Evolutionary conservation across 495 filamentous ascomycete species (phyloP), one percentile per base, ranked within the genome.

Genomic region (Aspergillus mulundensis): DNA sequence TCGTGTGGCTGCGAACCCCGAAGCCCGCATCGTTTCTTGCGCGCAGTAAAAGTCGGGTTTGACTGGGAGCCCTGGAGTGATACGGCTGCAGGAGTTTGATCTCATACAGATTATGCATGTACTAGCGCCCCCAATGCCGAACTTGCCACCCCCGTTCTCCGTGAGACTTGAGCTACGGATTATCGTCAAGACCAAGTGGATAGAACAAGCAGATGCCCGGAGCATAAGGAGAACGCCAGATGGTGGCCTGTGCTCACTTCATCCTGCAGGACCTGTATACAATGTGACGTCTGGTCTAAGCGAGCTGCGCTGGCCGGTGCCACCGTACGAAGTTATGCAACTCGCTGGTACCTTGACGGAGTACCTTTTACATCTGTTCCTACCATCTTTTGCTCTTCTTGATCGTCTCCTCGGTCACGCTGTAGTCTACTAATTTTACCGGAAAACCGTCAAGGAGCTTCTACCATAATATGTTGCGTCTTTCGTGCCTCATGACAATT

Each of bases 401-500:
- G n/a, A n/a, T n/a, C n/a, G n/a, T n/a, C n/a, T n/a, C n/a, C n/a
- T n/a, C n/a, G n/a, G n/a, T n/a, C n/a, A n/a, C n/a, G n/a, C n/a
- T n/a, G n/a, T n/a, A n/a, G n/a, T n/a, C n/a, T n/a, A 28, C 25
- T 28, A 8, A 4, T 28, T 8, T 28, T 3, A 28, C 25, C 8
- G 8, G 25, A 8, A 28, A 28, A 4, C 8, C 25, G 25, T 28
- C 25, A 8, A 28, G 8, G 25, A 28, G 8, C 25, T 28, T 28
- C 25, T 15, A 30, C 7, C 32, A 4, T 36, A 2, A 36, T 36
- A 14, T 36, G 12, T 36, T 6, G 12, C 12, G 11, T 14, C 4
- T 10, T 30, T 36, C 12, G 28, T 48, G 36, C 40, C 18, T 54
- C 53, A 39, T 53, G 18, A 58, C 30, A 25, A 53, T 36, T 50